These are phyloP conservation scores for Lichtheimia ramosa DNA, from an alignment of 371 early-diverging fungal species.

Conservation along the genomic window DNA sequence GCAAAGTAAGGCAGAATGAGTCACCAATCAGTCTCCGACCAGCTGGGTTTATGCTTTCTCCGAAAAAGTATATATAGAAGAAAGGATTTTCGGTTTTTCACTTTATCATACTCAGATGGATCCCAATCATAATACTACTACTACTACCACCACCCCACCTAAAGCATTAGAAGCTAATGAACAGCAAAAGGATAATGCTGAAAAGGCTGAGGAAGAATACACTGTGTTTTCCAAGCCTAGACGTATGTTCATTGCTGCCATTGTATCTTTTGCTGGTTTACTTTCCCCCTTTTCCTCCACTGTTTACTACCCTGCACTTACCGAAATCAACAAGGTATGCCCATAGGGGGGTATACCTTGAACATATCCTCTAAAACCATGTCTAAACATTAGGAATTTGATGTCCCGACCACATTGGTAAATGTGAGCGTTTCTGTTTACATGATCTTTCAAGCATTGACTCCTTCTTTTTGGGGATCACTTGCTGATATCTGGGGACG, in stretches of 20 bases:
- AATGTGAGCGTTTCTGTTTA: slow-evolving; percentile 19
- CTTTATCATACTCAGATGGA: no score
- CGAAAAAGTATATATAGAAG: no score
- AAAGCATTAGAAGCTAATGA: no score
- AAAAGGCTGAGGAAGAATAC: neutral
- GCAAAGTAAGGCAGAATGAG: no score
- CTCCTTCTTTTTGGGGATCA: slow-evolving; percentile 28
- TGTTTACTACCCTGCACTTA: slow-evolving; percentile 27
- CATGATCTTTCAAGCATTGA: slow-evolving; percentile 24
- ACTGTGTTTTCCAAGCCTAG: slow-evolving; percentile 10
- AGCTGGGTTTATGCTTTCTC: no score
- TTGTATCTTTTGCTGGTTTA: slow-evolving; percentile 21
- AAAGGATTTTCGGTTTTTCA: no score
- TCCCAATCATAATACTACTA: no score
- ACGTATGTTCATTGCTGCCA: slow-evolving; percentile 12
- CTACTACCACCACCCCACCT: no score
- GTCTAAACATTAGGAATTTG: slow-evolving; percentile 8
- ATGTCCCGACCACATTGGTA: slow-evolving; percentile 13
- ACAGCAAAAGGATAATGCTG: no score
- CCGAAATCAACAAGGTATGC: slow-evolving; percentile 21
- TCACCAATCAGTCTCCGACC: no score
- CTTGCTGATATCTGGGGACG: slow-evolving; percentile 25
- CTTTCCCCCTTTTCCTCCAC: slow-evolving; percentile 26
- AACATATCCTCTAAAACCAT: neutral
- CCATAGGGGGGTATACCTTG: neutral